Evolutionary conservation across 129 eudicot species (phyloP), one percentile per base, ranked within the genome.

Genomic region (Artemisia argyi): DNA sequence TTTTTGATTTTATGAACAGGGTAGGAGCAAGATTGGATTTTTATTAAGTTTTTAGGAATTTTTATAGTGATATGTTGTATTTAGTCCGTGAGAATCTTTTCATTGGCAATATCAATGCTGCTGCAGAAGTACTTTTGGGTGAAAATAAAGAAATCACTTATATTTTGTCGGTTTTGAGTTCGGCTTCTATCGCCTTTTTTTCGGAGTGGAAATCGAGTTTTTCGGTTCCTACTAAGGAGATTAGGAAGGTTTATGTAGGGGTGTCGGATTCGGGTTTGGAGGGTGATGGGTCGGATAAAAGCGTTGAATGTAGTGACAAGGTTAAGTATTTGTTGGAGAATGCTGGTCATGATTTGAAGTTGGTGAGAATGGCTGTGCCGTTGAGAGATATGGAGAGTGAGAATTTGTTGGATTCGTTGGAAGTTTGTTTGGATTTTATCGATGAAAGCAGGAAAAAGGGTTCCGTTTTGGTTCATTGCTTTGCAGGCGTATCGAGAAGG

Each of bases 401-500:
- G 71, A 76, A 93, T 83, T 78, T 93, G 82, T 77, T 93, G 81
- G 97, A 93, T 79, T 90, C 85, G 53, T 82, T 93, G 92, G 96
- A 93, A 67, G 92, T 76, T 26, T 89, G 97, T 74, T 87, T 93
- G 83, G 95, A 93, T 87, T 93, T 93, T 73, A 93, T 93, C 54
- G 91, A 88, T 47, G 82, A 84, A 56, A 90, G 91, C 77, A 80
- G 97, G 82, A 86, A 90, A 75, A 73, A 81, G 26, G 98, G 97
- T 15, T 76, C 89, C n/a, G 83, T 93, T 83, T 81, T 93, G 83
- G 98, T 93, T 15, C 98, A 93, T 81, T 93, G 98, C 76, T 93
- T 93, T 82, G 98, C 98, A 20, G 98, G 98, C 71, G 96, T 93
- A 22, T 93, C 98, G 30, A 90, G 98, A 83, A 93, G 98, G 98